These are phyloP conservation scores for Pyricularia pennisetigena DNA, from an alignment of 2,329 filamentous ascomycete species.

Conservation along the genomic window DNA sequence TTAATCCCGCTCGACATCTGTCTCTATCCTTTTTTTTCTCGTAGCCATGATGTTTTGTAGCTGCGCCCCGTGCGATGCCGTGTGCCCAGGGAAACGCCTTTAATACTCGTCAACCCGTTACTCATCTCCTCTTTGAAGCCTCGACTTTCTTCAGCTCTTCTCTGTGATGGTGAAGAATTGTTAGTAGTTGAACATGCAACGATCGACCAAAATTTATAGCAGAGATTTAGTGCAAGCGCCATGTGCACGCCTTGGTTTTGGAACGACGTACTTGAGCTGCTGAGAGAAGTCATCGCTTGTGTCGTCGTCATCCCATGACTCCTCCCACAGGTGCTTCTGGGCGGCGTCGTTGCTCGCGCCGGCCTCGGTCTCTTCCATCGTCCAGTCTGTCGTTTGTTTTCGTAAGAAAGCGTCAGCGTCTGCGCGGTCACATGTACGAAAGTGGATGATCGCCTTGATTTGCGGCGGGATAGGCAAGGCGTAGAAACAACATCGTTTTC, in stretches of 20 bases:
- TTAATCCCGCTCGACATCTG: not conserved
- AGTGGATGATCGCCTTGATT: not conserved
- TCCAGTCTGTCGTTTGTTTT: slow-evolving; percentile 60
- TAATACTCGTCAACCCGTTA: not conserved
- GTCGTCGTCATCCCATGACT: slow-evolving; percentile 99
- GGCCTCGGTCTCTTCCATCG: slow-evolving; percentile 80
- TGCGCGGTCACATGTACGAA: not conserved
- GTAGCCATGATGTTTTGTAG: not conserved
- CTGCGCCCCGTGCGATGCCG: not conserved
- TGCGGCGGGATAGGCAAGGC: not conserved
- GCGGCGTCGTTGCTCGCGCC: slow-evolving; percentile 49
- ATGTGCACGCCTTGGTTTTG: not conserved
- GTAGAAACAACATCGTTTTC: not conserved
- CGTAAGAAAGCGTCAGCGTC: not conserved
- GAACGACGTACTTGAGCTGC: slow-evolving; percentile 71
- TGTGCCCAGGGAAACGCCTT: not conserved
- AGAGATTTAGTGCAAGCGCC: not conserved
- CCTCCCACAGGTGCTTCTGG: slow-evolving; percentile 80
- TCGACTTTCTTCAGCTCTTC: slow-evolving; percentile 95
- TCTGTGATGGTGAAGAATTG: slow-evolving; percentile 29
- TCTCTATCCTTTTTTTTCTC: not conserved
- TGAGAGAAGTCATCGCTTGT: slow-evolving; percentile 92
- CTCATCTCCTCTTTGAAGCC: slow-evolving; percentile 41
- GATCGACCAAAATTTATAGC: not conserved
- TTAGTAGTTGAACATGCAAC: not conserved